Conservation (phyloP, 78 protist genomes). For the Monocercomonoides exilis region DNA sequence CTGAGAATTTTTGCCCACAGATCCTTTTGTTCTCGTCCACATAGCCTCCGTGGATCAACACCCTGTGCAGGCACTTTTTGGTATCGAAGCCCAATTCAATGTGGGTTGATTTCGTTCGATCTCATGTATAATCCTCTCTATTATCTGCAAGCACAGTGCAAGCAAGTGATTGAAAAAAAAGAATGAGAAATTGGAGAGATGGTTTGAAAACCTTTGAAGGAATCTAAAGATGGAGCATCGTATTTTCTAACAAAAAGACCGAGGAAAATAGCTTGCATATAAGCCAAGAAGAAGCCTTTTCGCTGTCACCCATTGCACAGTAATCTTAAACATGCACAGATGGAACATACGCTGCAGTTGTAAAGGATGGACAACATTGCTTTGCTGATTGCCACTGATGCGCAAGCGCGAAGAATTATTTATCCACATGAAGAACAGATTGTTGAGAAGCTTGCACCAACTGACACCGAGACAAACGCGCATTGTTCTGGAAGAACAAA, state of each 20-base stretch:
- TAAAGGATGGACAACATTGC: slow-evolving; percentile 33
- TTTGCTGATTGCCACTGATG: too few species aligned
- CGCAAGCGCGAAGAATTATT: background rate
- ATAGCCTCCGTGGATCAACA: slow-evolving; percentile 29
- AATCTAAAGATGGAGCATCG: slow-evolving; percentile 5
- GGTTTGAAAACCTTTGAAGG: background rate
- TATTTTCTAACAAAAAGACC: slow-evolving; percentile 39
- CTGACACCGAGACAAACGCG: slow-evolving; percentile 21
- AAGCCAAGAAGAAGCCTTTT: background rate
- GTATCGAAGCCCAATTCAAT: background rate
- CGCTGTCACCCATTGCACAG: slow-evolving; percentile 21
- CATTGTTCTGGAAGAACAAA: slow-evolving; percentile 45
- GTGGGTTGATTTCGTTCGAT: background rate
- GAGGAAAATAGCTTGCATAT: slow-evolving; percentile 28
- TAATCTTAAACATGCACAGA: background rate
- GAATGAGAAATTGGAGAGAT: background rate
- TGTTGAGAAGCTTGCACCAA: background rate
- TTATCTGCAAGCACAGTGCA: background rate
- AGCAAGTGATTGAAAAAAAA: background rate
- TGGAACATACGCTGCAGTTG: slow-evolving; percentile 33
- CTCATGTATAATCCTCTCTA: background rate
- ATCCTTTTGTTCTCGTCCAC: slow-evolving; percentile 59
- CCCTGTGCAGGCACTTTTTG: background rate
- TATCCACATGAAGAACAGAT: background rate
- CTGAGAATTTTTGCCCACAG: too few species aligned